Percentiles rank a stretch among this genome's conserved stretches.
Conservation (phyloP, 495 filamentous ascomycete genomes). For the Hypoxylon crocopeplum region DNA sequence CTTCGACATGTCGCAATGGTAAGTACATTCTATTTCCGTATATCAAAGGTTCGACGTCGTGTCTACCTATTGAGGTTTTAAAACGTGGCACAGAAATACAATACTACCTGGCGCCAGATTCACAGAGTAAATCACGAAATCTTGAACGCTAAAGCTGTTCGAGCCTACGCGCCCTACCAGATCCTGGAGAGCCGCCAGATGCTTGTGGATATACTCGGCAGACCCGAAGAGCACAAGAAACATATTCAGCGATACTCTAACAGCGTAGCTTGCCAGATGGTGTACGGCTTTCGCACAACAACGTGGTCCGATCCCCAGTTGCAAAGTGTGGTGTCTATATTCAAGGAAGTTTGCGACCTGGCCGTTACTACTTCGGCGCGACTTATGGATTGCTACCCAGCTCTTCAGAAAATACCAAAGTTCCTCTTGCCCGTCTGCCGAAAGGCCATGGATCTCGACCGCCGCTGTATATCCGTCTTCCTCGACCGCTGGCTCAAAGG, state of each 20-base stretch:
- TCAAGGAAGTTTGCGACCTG: not conserved
- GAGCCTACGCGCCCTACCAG: slow-evolving; percentile 47
- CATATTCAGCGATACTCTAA: slow-evolving; percentile 62
- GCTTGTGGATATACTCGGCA: slow-evolving; percentile 49
- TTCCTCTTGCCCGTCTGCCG: slow-evolving; percentile 7
- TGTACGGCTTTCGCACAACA: slow-evolving; percentile 57
- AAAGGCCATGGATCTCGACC: slow-evolving; percentile 39
- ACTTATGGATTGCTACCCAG: not conserved
- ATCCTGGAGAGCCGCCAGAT: slow-evolving; percentile 56
- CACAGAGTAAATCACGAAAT: not conserved
- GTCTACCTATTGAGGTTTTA: not conserved
- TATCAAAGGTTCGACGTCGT: too few relatives aligned
- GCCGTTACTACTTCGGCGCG: not conserved
- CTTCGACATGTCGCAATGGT: slow-evolving; percentile 46
- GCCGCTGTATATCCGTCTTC: not conserved
- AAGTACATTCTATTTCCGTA: not conserved
- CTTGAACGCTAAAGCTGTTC: not conserved
- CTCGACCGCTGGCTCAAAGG: slow-evolving; percentile 30
- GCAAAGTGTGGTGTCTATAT: slow-evolving; percentile 51
- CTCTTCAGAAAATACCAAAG: not conserved
- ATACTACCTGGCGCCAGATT: not conserved
- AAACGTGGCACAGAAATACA: not conserved
- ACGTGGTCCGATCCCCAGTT: slow-evolving; percentile 56
- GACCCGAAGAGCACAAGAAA: slow-evolving; percentile 47
- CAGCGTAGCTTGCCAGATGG: slow-evolving; percentile 60